A percentile compares a stretch with the other conserved stretches of the same genome.
phyloP scores from a whole-genome alignment of 805 yeast genomes.

The Brettanomyces naardenensis region DNA sequence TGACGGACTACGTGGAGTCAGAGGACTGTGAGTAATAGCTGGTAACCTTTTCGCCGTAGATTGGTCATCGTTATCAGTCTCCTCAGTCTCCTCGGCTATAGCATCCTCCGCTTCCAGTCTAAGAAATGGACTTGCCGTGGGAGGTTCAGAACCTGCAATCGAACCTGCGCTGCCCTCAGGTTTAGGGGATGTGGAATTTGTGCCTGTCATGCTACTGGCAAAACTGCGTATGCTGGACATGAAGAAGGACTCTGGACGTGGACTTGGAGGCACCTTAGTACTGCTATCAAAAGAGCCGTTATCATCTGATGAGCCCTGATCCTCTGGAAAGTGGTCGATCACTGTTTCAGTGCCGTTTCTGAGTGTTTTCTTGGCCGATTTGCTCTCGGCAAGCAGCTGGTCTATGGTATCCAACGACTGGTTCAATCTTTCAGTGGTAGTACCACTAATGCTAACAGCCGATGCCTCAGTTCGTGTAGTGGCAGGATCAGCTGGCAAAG shows the following conservation, averaged over 20 bases:
- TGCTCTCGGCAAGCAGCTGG: neutral
- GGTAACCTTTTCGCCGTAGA: neutral
- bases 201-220: conserved; percentile 11
- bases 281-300: no score
- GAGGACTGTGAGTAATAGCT: conserved; percentile 1
- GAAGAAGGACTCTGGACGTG: conserved; percentile 7
- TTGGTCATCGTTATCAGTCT: neutral
- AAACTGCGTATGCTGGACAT: conserved; percentile 17
- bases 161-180: conserved; percentile 3
- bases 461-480: conserved; percentile 45
- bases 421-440: conserved; percentile 6
- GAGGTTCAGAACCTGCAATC: no score
- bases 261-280: no score
- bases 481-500: conserved; percentile 43
- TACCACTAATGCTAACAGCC: conserved; percentile 18
- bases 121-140: no score
- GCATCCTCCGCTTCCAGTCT: no score
- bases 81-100: no score
- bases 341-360: no score
- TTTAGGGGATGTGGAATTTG: neutral
- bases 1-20: conserved; percentile 3
- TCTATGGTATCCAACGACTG: conserved; percentile 8
- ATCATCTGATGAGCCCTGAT: no score
- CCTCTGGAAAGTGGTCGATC: no score
- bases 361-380: no score